Percentiles rank a stretch among this genome's conserved stretches.
Evolutionary conservation across 306 rosid species (phyloP).

Genomic region (Vigna trinervia): DNA sequence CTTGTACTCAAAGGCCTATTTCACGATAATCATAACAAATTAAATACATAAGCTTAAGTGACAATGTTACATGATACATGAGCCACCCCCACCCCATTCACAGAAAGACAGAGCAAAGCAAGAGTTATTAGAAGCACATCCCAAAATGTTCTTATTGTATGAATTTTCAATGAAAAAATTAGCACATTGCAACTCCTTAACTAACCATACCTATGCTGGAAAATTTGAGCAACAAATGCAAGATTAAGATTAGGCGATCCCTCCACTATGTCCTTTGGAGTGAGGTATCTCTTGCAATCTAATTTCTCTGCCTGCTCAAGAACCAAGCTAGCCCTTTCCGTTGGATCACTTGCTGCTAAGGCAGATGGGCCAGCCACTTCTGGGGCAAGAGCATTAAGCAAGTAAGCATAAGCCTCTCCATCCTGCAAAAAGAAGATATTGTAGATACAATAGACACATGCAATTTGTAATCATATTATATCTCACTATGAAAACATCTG

Average conservation of each 20-base stretch:
- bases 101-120: constrained; percentile 17
- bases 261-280: constrained; percentile 91
- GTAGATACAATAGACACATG: constrained; percentile 10
- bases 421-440: constrained; percentile 69
- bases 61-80: background rate
- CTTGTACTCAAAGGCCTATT: too few species aligned
- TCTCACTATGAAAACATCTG: constrained; percentile 11
- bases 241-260: constrained; percentile 99
- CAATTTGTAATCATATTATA: constrained; percentile 32
- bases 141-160: constrained; percentile 17
- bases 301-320: constrained; percentile 95
- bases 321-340: constrained; percentile 87
- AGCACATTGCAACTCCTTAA: constrained; percentile 35
- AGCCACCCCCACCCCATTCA: background rate
- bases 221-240: constrained; percentile 98
- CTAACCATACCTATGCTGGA: constrained; percentile 88
- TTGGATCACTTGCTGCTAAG: constrained; percentile 70
- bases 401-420: constrained; percentile 93
- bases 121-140: constrained; percentile 18
- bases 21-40: constrained; percentile 28
- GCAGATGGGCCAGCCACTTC: constrained; percentile 77
- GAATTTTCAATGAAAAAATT: constrained; percentile 1
- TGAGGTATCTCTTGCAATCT: constrained; percentile 92
- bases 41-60: background rate
- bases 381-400: constrained; percentile 96